Evolutionary conservation across 2,329 filamentous ascomycete genomes (phyloP), one percentile per base, ranked within the genome.

Genomic region (Alternaria longipes): DNA sequence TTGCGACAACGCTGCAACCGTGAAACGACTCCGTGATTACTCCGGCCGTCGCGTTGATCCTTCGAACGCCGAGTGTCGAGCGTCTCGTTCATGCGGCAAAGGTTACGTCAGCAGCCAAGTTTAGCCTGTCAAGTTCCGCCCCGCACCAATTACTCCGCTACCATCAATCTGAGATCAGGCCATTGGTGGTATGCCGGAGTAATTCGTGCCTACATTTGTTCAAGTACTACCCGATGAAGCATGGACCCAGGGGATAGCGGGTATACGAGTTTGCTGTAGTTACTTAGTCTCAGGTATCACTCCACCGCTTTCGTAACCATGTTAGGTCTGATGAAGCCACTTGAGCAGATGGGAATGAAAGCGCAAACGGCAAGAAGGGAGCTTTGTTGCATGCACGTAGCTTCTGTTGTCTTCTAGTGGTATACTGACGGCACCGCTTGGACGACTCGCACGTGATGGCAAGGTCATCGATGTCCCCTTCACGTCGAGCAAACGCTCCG

Each of bases 61-160:
- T 45, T 38, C 34, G 16, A 49, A 34, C 53, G 28, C 51, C 36
- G 36, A 40, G 36, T 42, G 30, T 49, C 5, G 18, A 40, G 38
- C 14, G 46, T 34, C 38, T 14, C 46, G 38, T 20, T 14, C 5
- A 14, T 36, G 32, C 32, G 14, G 46, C 46, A 16, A 20, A 8
- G 12, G n/a, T 53, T 58, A 53, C 22, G 47, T 58, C 55, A 58
- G 55, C 55, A 40, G 53, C 55, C 28, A 52, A 52, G 34, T 44
- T 53, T 42, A 53, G 46, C 46, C n/a, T 38, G 11, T 20, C 49
- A 41, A 22, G 28, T 49, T 14, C 20, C 5, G 5, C 32, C 32
- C 46, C 30, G 14, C 46, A 30, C 18, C 22, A 12, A 38, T 12
- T 24, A 24, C 32, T 36, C 46, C 20, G 32, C 46, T 9, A 3